These are phyloP conservation scores for Cyberlindnera lachancei DNA, from an alignment of 805 yeast genomes.

Conservation along the genomic window DNA sequence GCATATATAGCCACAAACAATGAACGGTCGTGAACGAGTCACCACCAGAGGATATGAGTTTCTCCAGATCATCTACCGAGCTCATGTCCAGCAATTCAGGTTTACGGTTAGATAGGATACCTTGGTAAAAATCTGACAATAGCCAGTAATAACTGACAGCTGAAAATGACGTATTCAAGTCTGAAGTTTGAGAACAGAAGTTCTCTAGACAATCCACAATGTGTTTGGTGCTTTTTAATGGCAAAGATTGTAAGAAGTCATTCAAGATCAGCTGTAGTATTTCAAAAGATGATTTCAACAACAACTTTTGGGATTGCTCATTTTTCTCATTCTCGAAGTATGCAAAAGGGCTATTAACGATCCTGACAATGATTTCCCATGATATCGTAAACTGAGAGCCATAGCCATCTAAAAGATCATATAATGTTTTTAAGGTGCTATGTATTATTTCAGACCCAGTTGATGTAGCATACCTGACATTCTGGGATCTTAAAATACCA, in stretches of 20 bases:
- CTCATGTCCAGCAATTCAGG: conserved; percentile 11
- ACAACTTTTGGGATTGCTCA: conserved; percentile 20
- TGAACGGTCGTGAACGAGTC: conserved; percentile 24
- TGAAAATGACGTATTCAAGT: conserved; percentile 83
- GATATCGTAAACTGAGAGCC: conserved; percentile 56
- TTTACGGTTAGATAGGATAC: conserved; percentile 2
- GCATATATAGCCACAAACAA: conserved; percentile 56
- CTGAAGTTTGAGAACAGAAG: conserved; percentile 64
- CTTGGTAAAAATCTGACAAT: conserved; percentile 67
- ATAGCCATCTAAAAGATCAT: conserved; percentile 68
- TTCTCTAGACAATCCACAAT: conserved; percentile 66
- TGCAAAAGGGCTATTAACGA: conserved; percentile 50
- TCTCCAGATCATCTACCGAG: conserved; percentile 19
- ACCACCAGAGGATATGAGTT: conserved; percentile 18
- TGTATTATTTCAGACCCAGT: conserved; percentile 65
- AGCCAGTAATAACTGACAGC: conserved; percentile 91
- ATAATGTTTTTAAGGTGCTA: conserved; percentile 53
- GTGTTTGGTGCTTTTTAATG: conserved; percentile 51
- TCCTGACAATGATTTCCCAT: conserved; percentile 68
- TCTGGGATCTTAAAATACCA: conserved; percentile 28
- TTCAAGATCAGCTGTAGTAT: conserved; percentile 78
- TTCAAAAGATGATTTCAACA: conserved; percentile 67
- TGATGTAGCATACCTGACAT: conserved; percentile 32
- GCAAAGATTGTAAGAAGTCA: conserved; percentile 72
- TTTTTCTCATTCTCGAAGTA: conserved; percentile 24